Conservation (phyloP, 768 basidiomycete species). For the Termitomyces sp. region DNA sequence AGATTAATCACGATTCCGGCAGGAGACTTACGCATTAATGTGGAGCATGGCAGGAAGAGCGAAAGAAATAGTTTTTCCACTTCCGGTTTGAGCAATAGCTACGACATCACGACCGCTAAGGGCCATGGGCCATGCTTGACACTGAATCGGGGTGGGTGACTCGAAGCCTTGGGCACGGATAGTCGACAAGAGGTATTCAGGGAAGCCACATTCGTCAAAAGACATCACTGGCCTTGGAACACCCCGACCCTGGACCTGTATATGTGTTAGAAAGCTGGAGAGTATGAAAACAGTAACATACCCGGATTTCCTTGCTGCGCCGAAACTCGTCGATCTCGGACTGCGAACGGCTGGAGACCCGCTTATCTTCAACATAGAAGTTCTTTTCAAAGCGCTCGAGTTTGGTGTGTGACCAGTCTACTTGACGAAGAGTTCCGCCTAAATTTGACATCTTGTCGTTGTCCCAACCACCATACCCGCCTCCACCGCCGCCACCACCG, state of each 20-base stretch:
- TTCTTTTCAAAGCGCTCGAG: constrained; percentile 94
- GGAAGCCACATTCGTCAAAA: constrained; percentile 95
- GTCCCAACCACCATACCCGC: constrained; percentile 47
- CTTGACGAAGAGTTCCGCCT: constrained; percentile 72
- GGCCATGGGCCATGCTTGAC: constrained; percentile 99
- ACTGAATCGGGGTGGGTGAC: constrained; percentile 91
- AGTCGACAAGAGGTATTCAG: constrained; percentile 91
- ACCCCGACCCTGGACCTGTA: constrained; percentile 77
- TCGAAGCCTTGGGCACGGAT: constrained; percentile 93
- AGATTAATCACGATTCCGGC: constrained; percentile 8
- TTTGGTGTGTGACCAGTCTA: constrained; percentile 78
- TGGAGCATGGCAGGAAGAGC: constrained; percentile 99
- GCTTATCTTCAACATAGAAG: constrained; percentile 90
- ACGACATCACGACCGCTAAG: constrained; percentile 90
- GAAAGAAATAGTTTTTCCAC: constrained; percentile 98
- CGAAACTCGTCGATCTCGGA: constrained; percentile 88
- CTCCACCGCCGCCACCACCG: constrained; percentile 42
- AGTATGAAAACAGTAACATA: constrained; percentile 20
- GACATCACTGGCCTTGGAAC: constrained; percentile 86
- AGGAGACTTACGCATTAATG: constrained; percentile 83
- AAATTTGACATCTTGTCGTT: constrained; percentile 77
- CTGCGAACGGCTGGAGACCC: constrained; percentile 70
- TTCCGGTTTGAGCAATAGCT: constrained; percentile 97
- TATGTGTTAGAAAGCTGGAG: constrained; percentile 2
- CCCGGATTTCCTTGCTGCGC: constrained; percentile 82